These are phyloP conservation scores for Sextonia rubra DNA, from an alignment of 164 flowering plant species.

Conservation along the genomic window DNA sequence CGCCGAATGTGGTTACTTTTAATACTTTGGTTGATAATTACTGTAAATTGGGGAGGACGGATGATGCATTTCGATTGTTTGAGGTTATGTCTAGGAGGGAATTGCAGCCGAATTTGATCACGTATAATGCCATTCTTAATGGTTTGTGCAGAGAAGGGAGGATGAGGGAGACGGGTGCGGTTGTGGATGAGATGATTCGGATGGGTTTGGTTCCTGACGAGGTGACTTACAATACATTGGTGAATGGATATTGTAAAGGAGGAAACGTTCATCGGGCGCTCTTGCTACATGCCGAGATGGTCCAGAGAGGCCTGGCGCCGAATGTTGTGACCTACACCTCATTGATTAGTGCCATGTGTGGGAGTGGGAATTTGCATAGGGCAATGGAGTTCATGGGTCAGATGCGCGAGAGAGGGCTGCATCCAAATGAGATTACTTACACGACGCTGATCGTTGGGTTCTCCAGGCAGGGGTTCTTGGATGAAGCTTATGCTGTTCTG, in stretches of 20 bases:
- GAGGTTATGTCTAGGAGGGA: conserved; percentile 36
- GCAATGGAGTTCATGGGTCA: conserved; percentile 70
- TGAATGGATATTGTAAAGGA: conserved; percentile 71
- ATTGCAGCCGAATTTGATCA: conserved; percentile 63
- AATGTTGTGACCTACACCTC: conserved; percentile 79
- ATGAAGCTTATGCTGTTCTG: conserved; percentile 49
- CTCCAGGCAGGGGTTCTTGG: conserved; percentile 58
- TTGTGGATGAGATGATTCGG: conserved; percentile 55
- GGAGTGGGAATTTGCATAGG: conserved; percentile 52
- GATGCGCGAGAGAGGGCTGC: conserved; percentile 60
- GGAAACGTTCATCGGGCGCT: conserved; percentile 80
- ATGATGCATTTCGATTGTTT: conserved; percentile 41
- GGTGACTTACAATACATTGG: conserved; percentile 77
- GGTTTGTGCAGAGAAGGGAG: conserved; percentile 72
- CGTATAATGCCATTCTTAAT: conserved; percentile 69
- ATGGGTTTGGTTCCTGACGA: conserved; percentile 63
- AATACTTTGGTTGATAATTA: conserved; percentile 69
- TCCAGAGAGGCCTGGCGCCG: conserved; percentile 62
- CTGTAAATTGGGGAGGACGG: conserved; percentile 48
- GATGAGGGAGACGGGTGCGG: conserved; percentile 47
- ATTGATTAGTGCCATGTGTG: conserved; percentile 82
- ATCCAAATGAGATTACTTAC: conserved; percentile 69
- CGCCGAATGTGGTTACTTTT: conserved; percentile 78
- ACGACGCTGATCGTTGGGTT: conserved; percentile 80
- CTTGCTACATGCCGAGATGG: conserved; percentile 65